Evolutionary conservation across 2,329 filamentous ascomycete genomes (phyloP).

Genomic region (Cladosporium halotolerans): DNA sequence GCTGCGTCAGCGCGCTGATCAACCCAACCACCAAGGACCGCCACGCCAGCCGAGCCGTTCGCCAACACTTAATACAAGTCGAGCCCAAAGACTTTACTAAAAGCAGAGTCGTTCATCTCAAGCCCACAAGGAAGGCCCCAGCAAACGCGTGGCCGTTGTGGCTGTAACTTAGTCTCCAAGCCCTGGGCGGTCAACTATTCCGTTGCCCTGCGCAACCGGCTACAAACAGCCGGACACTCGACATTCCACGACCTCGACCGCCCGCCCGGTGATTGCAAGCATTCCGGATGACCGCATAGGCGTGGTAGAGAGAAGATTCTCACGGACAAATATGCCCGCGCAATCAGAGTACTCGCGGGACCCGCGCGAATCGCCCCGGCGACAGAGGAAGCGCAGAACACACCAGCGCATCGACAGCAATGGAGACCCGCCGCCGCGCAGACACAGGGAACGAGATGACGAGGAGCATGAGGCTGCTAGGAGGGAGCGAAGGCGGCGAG

Average conservation of each 20-base stretch:
- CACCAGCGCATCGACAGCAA: slow-evolving; percentile 32
- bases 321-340: not conserved
- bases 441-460: slow-evolving; percentile 7
- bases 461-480: not conserved
- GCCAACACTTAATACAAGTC: not conserved
- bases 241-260: not conserved
- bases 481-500: slow-evolving; percentile 3
- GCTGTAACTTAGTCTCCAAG: not conserved
- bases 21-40: not conserved
- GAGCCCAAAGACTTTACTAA: not conserved
- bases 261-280: not conserved
- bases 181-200: not conserved
- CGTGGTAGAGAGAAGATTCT: not conserved
- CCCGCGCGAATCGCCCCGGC: slow-evolving; percentile 22
- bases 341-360: slow-evolving; percentile 10
- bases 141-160: not conserved
- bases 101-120: not conserved
- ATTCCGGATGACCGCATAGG: slow-evolving; percentile 10
- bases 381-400: slow-evolving; percentile 26
- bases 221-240: not conserved
- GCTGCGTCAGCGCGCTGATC: not conserved
- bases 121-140: not conserved
- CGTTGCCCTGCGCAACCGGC: not conserved
- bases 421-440: slow-evolving; percentile 21
- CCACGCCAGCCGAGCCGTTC: not conserved